Conservation (phyloP, 805 yeast species). For the Yarrowia deformans region DNA sequence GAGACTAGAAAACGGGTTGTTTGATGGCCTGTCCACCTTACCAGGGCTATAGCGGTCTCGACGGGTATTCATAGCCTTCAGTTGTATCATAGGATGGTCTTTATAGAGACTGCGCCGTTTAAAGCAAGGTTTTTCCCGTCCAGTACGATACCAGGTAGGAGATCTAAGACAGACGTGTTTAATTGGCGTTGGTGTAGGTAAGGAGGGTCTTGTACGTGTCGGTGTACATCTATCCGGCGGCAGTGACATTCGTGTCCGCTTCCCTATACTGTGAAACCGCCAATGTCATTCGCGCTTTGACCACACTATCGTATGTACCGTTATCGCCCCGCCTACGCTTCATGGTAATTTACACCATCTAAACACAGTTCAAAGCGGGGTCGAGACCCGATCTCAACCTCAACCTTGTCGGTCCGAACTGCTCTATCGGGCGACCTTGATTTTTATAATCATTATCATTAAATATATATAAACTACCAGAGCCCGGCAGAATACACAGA, state of each 20-base stretch:
- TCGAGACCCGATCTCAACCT: not conserved
- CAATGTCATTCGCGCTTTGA: too few relatives aligned
- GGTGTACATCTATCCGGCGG: too few relatives aligned
- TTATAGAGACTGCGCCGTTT: not conserved
- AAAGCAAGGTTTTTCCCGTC: not conserved
- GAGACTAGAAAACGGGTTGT: too few relatives aligned
- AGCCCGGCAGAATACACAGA: slow-evolving; percentile 27
- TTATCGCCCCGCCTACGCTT: too few relatives aligned
- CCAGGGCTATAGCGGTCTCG: too few relatives aligned
- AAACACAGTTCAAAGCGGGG: not conserved
- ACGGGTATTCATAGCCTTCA: too few relatives aligned
- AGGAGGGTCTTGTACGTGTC: not conserved
- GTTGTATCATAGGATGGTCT: not conserved
- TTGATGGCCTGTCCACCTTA: too few relatives aligned
- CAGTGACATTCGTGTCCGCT: too few relatives aligned
- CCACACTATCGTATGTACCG: too few relatives aligned
- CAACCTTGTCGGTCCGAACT: not conserved
- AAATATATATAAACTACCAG: slow-evolving; percentile 21
- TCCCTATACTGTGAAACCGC: too few relatives aligned
- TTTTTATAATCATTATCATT: not conserved
- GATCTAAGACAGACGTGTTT: slow-evolving; percentile 11
- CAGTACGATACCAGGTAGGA: too few relatives aligned
- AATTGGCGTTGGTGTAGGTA: not conserved
- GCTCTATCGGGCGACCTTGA: not conserved
- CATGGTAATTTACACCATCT: too few relatives aligned